phyloP scores from a whole-genome alignment of 805 yeast species.

The Cyberlindnera maritima region DNA sequence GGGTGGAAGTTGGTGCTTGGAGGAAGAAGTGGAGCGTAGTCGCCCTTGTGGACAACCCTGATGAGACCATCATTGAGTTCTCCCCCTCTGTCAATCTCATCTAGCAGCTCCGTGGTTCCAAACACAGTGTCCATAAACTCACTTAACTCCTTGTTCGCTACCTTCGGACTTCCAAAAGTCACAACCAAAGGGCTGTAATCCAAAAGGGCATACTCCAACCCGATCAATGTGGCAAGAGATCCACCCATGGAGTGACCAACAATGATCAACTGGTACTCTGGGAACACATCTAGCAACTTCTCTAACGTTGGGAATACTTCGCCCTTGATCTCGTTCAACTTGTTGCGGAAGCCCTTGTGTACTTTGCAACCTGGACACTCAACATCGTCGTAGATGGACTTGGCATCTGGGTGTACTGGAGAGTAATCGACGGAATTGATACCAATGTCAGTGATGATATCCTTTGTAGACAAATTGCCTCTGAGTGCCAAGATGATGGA shows the following conservation, averaged over 20 bases:
- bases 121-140: constrained; percentile 52
- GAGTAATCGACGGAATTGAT: constrained; percentile 27
- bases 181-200: constrained; percentile 57
- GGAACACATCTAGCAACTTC: constrained; percentile 36
- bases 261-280: constrained; percentile 49
- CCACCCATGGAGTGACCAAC: constrained; percentile 81
- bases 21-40: constrained; percentile 59
- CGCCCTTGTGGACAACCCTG: constrained; percentile 56
- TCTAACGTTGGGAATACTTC: constrained; percentile 26
- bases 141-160: constrained; percentile 53
- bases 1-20: constrained; percentile 40
- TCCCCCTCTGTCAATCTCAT: constrained; percentile 21
- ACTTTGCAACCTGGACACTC: constrained; percentile 52
- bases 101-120: constrained; percentile 35
- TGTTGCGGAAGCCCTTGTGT: constrained; percentile 61
- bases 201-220: constrained; percentile 54
- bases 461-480: constrained; percentile 54
- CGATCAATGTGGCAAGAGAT: constrained; percentile 61
- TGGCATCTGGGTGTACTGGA: constrained; percentile 20
- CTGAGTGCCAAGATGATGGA: constrained; percentile 53
- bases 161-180: constrained; percentile 66
- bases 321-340: constrained; percentile 30
- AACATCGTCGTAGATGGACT: constrained; percentile 1
- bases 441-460: constrained; percentile 60
- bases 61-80: constrained; percentile 37